Evolutionary conservation across 2,329 filamentous ascomycete species (phyloP), one percentile per base, ranked within the genome.

Genomic region (Fusarium ambrosium): DNA sequence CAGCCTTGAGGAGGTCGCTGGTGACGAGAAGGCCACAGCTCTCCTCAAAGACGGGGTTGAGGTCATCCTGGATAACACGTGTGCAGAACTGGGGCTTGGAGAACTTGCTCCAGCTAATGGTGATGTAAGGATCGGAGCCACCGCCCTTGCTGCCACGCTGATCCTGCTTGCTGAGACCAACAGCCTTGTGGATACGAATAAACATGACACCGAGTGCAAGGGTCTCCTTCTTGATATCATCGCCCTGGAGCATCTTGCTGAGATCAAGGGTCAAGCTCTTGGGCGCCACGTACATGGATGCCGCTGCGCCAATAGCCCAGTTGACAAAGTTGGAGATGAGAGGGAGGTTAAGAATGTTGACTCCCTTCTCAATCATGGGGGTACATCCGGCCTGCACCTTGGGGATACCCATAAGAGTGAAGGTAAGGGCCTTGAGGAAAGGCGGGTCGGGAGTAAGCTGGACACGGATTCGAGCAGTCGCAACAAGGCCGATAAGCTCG

Each of bases 71-170:
- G 73, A 98, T 98, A 62, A 98, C 95, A 58, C 97, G 92, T 2
- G 97, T 98, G 83, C 95, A 98, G 84, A 98, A 98, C 90, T 98
- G 97, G 2, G 96, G 96, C 85, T 99, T 99, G 66, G 94, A 94
- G 78, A 98, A 98, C 82, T 98, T 98, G 79, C 94, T 97, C 86
- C 97, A 98, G 45, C 94, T 93, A 39, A 98, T 89, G 36, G 96
- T 98, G 81, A 98, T 97, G 82, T 98, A 98, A 0, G 96, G 95
- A 77, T 99, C 97, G 61, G 94, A 97, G 53, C 96, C 96, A 37
- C 97, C 96, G 20, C 95, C 93, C 62, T 92, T 89, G 79, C 92
- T 95, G 45, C 95, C 95, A 68, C 94, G 92, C 58, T 86, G 84
- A 81, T 99, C 97, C 80, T 98, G 96, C 84, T 98, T 98, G 86